Base-by-base conservation (phyloP, 495 filamentous ascomycete species). In the Talaromyces stipitatus region DNA sequence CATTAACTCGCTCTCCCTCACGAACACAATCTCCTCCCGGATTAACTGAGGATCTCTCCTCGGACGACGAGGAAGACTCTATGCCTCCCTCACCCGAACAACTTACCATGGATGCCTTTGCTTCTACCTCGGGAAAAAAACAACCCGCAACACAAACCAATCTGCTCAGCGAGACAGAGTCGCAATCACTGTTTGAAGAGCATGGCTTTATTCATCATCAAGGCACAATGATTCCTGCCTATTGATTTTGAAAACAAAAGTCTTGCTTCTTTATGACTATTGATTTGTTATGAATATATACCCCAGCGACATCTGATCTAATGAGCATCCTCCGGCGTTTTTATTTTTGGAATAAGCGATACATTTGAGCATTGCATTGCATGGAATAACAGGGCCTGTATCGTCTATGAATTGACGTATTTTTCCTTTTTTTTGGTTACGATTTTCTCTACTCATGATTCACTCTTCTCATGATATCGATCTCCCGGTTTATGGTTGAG, bases 21-120 rank as follows among this genome's bases (percentile, higher is more conserved):
- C 84, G 85, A 66, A n/a, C 36, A 55, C 79, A 84, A 64, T 81
- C 84, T 52, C 85, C 89, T 61, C 90, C 91, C 32, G 91, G 92
- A 72, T 83, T 96, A 61, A 78, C 88, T 28, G 77, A 88, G 62
- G 83, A 85, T 60, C 74, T 68, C 2, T 83, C 82, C 57, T 83
- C 81, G 36, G 86, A 88, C 61, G 89, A 86, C 0, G 85, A 89
- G 47, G 85, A 88, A 58, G 85, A 88, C 55, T 78, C 83, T 27
- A 88, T 89, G 79, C 91, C 92, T 29, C 85, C 88, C n/a, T 95
- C 92, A 54, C 92, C 92, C 48, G 87, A 86, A 55, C 72, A 80
- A 62, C 70, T 73, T 4, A 77, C 82, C 2, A 75, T 91, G 54
- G 80, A 87, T 60, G 74, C 84, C 33, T 89, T 92, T 66, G 77